Conservation (phyloP, 805 yeast genomes). For the Tetrapisispora iriomotensis region DNA sequence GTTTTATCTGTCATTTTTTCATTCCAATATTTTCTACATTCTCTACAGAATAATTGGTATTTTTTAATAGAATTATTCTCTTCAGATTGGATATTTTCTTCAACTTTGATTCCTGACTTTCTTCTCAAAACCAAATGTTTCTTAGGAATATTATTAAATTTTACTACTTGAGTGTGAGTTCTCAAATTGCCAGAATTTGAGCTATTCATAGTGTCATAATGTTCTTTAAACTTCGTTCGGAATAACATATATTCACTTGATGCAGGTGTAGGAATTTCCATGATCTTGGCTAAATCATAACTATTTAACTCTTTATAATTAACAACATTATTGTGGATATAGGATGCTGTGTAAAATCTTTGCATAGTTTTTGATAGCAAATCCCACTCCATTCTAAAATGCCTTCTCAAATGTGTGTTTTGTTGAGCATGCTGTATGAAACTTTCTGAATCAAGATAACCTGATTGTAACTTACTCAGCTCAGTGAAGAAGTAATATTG, state of each 20-base stretch:
- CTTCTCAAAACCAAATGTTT: background rate
- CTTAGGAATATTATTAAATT: background rate
- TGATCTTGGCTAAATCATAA: constrained; percentile 16
- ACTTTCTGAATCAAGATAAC: no score
- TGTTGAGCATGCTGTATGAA: background rate
- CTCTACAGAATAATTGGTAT: constrained; percentile 20
- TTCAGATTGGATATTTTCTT: background rate
- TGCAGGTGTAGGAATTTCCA: constrained; percentile 18
- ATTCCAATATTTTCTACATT: constrained; percentile 19
- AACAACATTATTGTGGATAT: constrained; percentile 11
- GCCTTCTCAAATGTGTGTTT: constrained; percentile 12
- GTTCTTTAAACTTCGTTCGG: constrained; percentile 15
- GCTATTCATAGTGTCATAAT: constrained; percentile 12
- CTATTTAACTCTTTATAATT: constrained; percentile 10
- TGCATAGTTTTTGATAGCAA: constrained; percentile 12
- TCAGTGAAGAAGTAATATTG: constrained; percentile 20
- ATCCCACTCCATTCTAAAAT: constrained; percentile 20
- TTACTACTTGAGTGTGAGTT: background rate
- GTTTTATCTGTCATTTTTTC: constrained; percentile 13
- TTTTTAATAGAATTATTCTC: constrained; percentile 3
- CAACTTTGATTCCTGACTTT: background rate
- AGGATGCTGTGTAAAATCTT: constrained; percentile 18
- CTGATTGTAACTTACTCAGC: no score
- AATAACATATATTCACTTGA: constrained; percentile 20
- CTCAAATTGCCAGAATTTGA: background rate